These are phyloP conservation scores for Ceratocystis huliohia DNA, from an alignment of 2,329 filamentous ascomycete genomes.

Conservation along the genomic window DNA sequence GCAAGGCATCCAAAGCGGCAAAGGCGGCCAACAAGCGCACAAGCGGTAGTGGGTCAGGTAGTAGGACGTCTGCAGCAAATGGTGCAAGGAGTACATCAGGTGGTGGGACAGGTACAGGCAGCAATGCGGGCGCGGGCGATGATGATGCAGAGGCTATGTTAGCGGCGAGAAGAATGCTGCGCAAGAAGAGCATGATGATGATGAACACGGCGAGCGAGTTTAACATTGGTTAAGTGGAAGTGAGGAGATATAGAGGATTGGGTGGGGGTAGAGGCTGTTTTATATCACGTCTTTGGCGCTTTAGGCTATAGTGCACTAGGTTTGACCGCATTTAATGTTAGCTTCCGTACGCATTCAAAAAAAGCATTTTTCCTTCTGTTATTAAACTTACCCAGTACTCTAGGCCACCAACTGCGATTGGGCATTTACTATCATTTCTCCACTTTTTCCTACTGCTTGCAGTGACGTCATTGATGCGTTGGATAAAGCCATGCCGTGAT, in stretches of 20 bases:
- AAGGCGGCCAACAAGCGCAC: slow-evolving; percentile 25
- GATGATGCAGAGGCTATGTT: slow-evolving; percentile 32
- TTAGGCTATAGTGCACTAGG: not conserved
- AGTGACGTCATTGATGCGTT: slow-evolving; percentile 5
- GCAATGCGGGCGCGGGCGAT: slow-evolving; percentile 26
- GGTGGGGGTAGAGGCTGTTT: not conserved
- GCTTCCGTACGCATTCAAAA: too few species aligned
- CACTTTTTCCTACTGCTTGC: not conserved
- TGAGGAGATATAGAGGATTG: not conserved
- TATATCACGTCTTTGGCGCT: not conserved
- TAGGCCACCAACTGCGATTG: too few species aligned
- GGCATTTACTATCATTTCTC: not conserved
- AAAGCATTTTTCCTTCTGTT: not conserved
- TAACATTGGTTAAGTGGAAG: slow-evolving; percentile 43
- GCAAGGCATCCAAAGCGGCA: slow-evolving; percentile 31
- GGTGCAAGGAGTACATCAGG: slow-evolving; percentile 25
- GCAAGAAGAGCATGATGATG: slow-evolving; percentile 52
- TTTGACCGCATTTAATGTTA: too few species aligned
- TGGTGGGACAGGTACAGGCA: slow-evolving; percentile 14
- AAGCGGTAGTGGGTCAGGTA: slow-evolving; percentile 26
- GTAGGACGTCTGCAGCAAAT: slow-evolving; percentile 11
- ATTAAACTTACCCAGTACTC: too few species aligned
- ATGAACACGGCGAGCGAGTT: slow-evolving; percentile 54
- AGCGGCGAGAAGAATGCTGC: slow-evolving; percentile 38
- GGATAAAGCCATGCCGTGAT: too few species aligned